Conservation (phyloP, 306 rosid genomes). For the Vigna hirtella region DNA sequence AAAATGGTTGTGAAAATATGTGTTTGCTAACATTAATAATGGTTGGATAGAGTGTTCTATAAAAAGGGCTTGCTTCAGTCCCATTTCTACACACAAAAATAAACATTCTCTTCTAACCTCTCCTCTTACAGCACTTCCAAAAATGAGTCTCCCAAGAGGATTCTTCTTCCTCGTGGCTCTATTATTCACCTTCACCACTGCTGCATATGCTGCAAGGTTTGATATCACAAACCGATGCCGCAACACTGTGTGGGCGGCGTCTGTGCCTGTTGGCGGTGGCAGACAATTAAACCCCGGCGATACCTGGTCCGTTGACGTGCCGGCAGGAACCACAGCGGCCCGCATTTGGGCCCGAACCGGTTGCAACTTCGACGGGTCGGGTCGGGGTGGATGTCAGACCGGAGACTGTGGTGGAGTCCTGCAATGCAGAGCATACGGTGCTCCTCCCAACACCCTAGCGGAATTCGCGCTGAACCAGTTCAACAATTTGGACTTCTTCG, state of each 20-base stretch:
- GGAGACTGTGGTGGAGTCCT: conserved; percentile 65
- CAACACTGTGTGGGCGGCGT: conserved; percentile 65
- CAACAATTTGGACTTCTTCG: conserved; percentile 45
- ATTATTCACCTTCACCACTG: neutral
- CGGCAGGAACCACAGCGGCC: conserved; percentile 31
- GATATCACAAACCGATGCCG: conserved; percentile 54
- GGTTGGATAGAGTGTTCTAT: no score
- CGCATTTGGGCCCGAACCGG: conserved; percentile 63
- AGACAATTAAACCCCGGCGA: conserved; percentile 28
- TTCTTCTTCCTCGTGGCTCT: neutral
- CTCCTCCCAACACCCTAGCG: conserved; percentile 62
- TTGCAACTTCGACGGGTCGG: conserved; percentile 56
- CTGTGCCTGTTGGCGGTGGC: conserved; percentile 57
- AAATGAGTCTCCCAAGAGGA: neutral
- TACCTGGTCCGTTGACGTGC: conserved; percentile 42
- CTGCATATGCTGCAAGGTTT: conserved; percentile 42
- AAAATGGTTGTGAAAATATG: no score
- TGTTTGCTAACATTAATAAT: no score
- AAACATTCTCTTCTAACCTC: neutral
- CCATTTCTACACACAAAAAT: neutral
- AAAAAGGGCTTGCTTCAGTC: neutral
- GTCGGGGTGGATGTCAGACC: conserved; percentile 59
- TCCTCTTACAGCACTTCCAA: neutral
- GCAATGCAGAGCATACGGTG: conserved; percentile 44
- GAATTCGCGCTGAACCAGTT: conserved; percentile 54